Base-by-base conservation (phyloP, 129 eudicot genomes). In the Saposhnikovia divaricata region DNA sequence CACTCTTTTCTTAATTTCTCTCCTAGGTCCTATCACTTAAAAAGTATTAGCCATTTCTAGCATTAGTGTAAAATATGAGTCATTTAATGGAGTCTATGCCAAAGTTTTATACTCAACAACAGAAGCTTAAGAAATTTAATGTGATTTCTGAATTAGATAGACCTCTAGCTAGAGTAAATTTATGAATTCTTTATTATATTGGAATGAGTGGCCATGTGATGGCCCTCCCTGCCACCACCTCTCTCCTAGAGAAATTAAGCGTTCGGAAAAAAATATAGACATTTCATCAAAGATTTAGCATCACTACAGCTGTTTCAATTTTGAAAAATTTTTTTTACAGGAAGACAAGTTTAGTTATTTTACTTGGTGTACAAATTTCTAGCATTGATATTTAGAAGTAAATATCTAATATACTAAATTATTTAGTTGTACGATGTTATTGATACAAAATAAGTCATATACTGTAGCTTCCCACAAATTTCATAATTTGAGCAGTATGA, bases 401-500 rank as follows among this genome's bases (percentile, higher is more conserved):
- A 19, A 55, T 55, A 55, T 55, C 27, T 21, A 55, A 55, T 53
- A 6, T 59, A 13, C 15, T 28, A 55, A 82, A 23, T 46, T 31
- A 31, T 31, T 31, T 68, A n/a, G 61, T 38, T n/a, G 75, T 44
- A 51, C 68, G 74, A 76, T 79, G 57, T 81, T 65, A 70, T 25
- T 50, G 0, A 57, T 43, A 57, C 38, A 65, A 23, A 47, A 44
- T 51, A 65, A 75, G 28, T 70, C 82, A 48, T 53, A 15, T 47
- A 43, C 27, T 83, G 51, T 34, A 42, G 73, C 28, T 80, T 69
- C n/a, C 72, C 16, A 23, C 34, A 19, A 42, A 34, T 68, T 77
- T 73, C 46, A 27, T 51, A 55, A 46, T 79, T 77, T 78, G 72
- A 82, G 82, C 9, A n/a, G 66, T 77, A 42, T 77, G 77, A 40